A percentile compares a stretch with the other conserved stretches of the same genome.
phyloP scores from a whole-genome alignment of 1,284 basidiomycete genomes.

The Leccinum pachyderme region DNA sequence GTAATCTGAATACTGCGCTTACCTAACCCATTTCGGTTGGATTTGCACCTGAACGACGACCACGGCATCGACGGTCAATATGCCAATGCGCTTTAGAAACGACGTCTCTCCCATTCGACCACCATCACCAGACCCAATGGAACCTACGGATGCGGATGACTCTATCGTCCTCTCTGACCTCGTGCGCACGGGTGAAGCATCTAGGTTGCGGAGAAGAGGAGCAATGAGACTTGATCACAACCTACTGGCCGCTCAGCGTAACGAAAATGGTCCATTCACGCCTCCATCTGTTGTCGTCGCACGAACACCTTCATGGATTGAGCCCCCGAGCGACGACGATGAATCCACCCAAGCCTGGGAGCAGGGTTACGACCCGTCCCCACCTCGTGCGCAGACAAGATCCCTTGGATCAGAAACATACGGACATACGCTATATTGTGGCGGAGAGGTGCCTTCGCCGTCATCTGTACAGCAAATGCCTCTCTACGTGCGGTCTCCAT shows the following conservation, averaged over 20 bases:
- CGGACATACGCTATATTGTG: constrained; percentile 51
- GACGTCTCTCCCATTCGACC: constrained; percentile 11
- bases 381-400: constrained; percentile 24
- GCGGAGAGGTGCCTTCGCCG: constrained; percentile 32
- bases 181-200: constrained; percentile 66
- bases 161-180: constrained; percentile 69
- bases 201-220: constrained; percentile 65
- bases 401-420: constrained; percentile 24
- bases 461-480: constrained; percentile 4
- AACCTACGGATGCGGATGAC: constrained; percentile 53
- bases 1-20: constrained; percentile 3
- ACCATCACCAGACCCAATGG: constrained; percentile 18
- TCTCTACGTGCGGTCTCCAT: constrained; percentile 36
- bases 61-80: constrained; percentile 22
- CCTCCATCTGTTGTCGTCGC: constrained; percentile 32
- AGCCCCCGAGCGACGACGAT: constrained; percentile 36
- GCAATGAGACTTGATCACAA: constrained; percentile 63
- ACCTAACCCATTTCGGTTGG: constrained; percentile 6
- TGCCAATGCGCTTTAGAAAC: constrained; percentile 35
- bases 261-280: constrained; percentile 25
- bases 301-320: constrained; percentile 34
- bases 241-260: constrained; percentile 27
- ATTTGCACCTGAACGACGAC: constrained; percentile 22
- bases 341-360: constrained; percentile 35
- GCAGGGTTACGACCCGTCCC: constrained; percentile 30